Conservation (phyloP, 495 filamentous ascomycete species). For the Neurospora pannonica region DNA sequence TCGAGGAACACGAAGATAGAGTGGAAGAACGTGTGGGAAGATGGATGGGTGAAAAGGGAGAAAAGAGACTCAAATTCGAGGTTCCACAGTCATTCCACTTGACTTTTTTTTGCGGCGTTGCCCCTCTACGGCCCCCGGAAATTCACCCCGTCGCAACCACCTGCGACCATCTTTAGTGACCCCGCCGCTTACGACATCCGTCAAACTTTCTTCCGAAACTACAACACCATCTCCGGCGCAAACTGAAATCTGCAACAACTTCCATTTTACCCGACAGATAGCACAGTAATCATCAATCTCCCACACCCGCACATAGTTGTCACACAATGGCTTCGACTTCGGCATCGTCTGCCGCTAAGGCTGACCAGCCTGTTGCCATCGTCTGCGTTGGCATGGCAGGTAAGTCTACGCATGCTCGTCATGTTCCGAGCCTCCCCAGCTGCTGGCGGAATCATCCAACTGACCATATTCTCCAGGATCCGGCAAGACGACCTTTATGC, state of each 20-base stretch:
- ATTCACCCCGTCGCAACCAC: not conserved
- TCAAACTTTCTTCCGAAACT: not conserved
- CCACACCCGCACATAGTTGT: not conserved
- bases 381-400: conserved; percentile 98
- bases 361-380: conserved; percentile 49
- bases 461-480: conserved; percentile 47
- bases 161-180: not conserved
- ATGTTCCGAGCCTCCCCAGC: not conserved
- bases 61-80: not conserved
- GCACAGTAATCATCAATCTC: not conserved
- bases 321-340: conserved; percentile 15
- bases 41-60: not conserved
- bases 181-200: not conserved
- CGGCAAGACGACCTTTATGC: conserved; percentile 98
- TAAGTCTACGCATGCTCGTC: conserved; percentile 13
- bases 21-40: not conserved
- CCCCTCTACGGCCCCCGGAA: not conserved
- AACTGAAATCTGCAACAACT: not conserved
- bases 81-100: not conserved
- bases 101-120: not conserved
- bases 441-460: not conserved
- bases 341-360: conserved; percentile 6
- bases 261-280: not conserved
- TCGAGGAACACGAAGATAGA: not conserved
- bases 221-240: not conserved